Evolutionary conservation across 148 eudicot genomes (phyloP), one percentile per base, ranked within the genome.

Genomic region (Talinum fruticosum): DNA sequence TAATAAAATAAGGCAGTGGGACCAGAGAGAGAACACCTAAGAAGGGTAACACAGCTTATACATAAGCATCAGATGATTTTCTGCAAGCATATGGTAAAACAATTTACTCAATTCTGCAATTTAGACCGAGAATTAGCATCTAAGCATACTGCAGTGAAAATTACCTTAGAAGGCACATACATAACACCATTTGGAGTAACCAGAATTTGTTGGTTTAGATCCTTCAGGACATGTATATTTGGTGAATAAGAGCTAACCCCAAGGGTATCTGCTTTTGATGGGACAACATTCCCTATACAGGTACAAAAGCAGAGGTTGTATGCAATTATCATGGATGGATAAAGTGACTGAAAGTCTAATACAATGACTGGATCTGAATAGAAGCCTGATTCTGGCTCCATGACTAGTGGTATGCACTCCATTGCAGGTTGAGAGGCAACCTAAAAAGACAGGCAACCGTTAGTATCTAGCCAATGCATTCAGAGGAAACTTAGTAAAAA

Each of bases 371-470:
- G 99, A 82, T 96, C 99, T 72, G 97, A 84, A 88, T 91, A 96
- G 81, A 96, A 96, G 23, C 92, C 96, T 75, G 99, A 96, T 84
- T 96, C 97, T 76, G 99, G 99, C 87, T 96, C 99, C 99, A 96
- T 96, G 70, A 96, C 99, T 80, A 96, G 99, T 57, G 99, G 99
- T 66, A 90, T 35, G 89, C 99, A 96, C 81, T 96, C 97, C 99
- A 96, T 96, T 62, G 99, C 97, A 49, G 99, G 99, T 83, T 96
- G 99, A 84, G 86, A 89, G 69, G 97, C 99, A 37, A 96, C 99
- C 96, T 91, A 81, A 62, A 54, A 44, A 70, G 76, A 79, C 71
- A 32, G 79, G 37, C 8, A 82, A n/a, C 28, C 49, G 74, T 75
- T 49, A 29, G 38, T 32, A 21, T 81, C 66, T 53, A 41, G 12